A percentile compares a stretch with the other conserved stretches of the same genome.
phyloP scores from a whole-genome alignment of 257 asterid genomes.

The Nicotiana undulata region DNA sequence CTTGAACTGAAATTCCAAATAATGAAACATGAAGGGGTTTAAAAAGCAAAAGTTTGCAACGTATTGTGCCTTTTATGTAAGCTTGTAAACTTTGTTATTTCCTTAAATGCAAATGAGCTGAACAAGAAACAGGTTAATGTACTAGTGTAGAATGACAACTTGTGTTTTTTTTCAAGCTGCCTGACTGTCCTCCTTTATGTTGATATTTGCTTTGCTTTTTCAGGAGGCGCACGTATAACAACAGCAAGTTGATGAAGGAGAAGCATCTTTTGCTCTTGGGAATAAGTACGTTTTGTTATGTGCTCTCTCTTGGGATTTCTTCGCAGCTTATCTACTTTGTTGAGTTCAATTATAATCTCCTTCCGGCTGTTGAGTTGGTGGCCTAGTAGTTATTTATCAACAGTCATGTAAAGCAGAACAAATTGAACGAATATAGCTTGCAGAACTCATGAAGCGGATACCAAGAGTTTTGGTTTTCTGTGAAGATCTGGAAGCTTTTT shows the following conservation, averaged over 20 bases:
- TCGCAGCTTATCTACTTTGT: conserved; percentile 9
- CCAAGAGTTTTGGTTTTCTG: conserved; percentile 18
- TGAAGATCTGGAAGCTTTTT: conserved; percentile 13
- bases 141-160: not conserved
- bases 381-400: not conserved
- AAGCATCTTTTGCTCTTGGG: conserved; percentile 12
- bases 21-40: not conserved
- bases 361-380: conserved; percentile 13
- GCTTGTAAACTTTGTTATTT: not conserved
- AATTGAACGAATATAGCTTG: conserved; percentile 26
- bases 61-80: not conserved
- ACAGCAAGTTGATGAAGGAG: conserved; percentile 21
- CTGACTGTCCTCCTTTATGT: not conserved
- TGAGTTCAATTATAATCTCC: conserved; percentile 12
- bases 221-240: conserved; percentile 39
- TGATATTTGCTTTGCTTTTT: conserved; percentile 17
- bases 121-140: not conserved
- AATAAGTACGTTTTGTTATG: conserved; percentile 7
- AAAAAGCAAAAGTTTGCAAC: not conserved
- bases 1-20: not conserved
- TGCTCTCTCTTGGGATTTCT: conserved; percentile 12
- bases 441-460: conserved; percentile 25
- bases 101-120: not conserved
- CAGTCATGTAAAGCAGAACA: conserved; percentile 30
- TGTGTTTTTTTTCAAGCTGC: not conserved